A percentile compares a stretch with the other conserved stretches of the same genome.
phyloP scores from a whole-genome alignment of 495 filamentous ascomycete species.

The Aspergillus indologenus region DNA sequence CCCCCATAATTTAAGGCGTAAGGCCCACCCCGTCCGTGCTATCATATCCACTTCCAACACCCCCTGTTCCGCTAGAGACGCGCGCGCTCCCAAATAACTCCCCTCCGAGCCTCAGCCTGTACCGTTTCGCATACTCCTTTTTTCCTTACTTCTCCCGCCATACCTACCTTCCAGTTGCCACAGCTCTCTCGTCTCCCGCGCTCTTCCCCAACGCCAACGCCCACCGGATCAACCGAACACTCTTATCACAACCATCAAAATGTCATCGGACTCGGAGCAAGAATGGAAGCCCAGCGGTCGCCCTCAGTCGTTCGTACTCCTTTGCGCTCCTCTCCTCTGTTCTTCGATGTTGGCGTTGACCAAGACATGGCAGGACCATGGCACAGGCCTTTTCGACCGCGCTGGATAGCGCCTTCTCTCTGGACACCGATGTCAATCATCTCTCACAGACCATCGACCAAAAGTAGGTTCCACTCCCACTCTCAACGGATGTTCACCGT shows the following conservation, averaged over 20 bases:
- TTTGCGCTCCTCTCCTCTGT: conserved; percentile 4
- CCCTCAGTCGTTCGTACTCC: conserved; percentile 72
- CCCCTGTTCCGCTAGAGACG: conserved; percentile 10
- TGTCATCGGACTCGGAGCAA: conserved; percentile 62
- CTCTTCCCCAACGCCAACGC: conserved; percentile 6
- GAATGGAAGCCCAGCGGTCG: conserved; percentile 76
- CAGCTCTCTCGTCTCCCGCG: conserved; percentile 2
- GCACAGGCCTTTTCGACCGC: conserved; percentile 82
- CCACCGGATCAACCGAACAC: background rate
- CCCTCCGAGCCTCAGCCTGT: conserved; percentile 7
- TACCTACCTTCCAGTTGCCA: background rate
- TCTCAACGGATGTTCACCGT: background rate
- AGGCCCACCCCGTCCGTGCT: conserved; percentile 21
- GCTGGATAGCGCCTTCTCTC: conserved; percentile 83
- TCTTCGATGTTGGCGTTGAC: conserved; percentile 23
- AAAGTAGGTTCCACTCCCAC: conserved; percentile 59
- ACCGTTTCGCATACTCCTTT: conserved; percentile 6
- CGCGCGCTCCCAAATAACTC: conserved; percentile 6
- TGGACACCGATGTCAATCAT: conserved; percentile 74
- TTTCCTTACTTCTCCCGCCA: conserved; percentile 1
- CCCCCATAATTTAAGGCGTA: conserved; percentile 1
- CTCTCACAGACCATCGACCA: conserved; percentile 75
- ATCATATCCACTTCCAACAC: conserved; percentile 12
- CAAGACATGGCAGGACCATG: conserved; percentile 61
- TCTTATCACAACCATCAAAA: conserved; percentile 12